Base-by-base conservation (phyloP, 2,329 filamentous ascomycete species). In the Ophiostoma triangulosporum region DNA sequence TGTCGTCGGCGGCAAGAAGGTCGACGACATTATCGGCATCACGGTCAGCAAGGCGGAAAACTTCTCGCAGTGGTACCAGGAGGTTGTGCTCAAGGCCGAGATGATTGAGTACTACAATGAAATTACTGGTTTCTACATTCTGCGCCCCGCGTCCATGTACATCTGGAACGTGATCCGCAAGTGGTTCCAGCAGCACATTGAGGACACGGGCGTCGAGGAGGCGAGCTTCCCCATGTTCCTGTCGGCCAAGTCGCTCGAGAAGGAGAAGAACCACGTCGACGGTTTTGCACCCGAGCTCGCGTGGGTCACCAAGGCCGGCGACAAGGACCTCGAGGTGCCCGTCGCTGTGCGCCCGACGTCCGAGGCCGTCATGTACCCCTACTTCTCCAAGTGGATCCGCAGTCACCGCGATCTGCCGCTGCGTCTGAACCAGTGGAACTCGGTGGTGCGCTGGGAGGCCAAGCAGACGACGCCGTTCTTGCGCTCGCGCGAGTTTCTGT, bases 391-490 rank as follows among this genome's bases (percentile, higher is more conserved):
- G 71, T 95, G 93, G 88, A 97, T 98, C 69, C 85, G 91, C 68
- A 91, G 84, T 66, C 90, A 98, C 71, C 82, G 94, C 64, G 93
- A 98, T 65, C 83, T 98, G 56, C 94, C 93, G 58, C 77, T 97
- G 61, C 84, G 88, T 64, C 77, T 97, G 60, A 97, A 97, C 73
- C 93, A 98, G 70, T 98, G 93, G 93, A 96, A 96, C 77, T 95
- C 60, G 29, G 58, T 59, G 48, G 84, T 96, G 49, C 81, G 91
- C 63, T 97, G 93, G 93, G 93, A 97, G 70, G 94, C 95, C 66
- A 97, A 97, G 75, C 88, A 95, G 68, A 83, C 79, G 24, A 83
- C 80, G n/a, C 80, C 80, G 36, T 97, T 97, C 74, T 77, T 98
- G 55, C 78, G 91, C 62, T 91, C 91, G 46, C 78, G 94, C 67